Evolutionary conservation across 306 rosid genomes (phyloP), one percentile per base, ranked within the genome.

Genomic region (Malus fusca): DNA sequence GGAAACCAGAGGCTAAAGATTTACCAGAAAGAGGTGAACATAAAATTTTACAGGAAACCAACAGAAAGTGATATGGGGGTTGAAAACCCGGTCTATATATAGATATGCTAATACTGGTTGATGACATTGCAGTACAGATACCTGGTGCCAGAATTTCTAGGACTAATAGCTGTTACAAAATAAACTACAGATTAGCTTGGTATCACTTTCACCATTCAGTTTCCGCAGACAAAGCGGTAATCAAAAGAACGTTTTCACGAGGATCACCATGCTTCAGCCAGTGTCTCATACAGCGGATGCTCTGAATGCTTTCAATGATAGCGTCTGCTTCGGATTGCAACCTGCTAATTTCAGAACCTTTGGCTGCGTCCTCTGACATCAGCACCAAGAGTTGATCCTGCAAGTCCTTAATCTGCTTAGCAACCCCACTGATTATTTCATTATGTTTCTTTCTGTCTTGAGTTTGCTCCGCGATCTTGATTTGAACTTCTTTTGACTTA

Each of bases 231-330:
- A 35, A 33, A 28, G 23, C 13, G 35, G 33, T 15, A 22, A 56
- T n/a, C 44, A 40, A 40, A 4, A 0, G 53, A 48, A 48, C 1
- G 53, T 5, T 1, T 1, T 15, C 22, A 31, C 42, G 4, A 26
- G 8, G 40, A 37, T 55, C 79, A 76, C 58, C 55, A 66, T 4
- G 48, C 23, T 22, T 55, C 74, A 42, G 22, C 55, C 13, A 51
- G 58, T 33, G 22, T 28, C 46, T 35, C 43, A 8, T 58, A 66
- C 35, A 10, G 14, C 6, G 43, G 25, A 25, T 19, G 17, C 71
- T 68, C 64, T 17, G 73, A 26, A 74, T 80, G 79, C 22, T 19
- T 44, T 59, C n/a, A 25, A 62, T 48, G 26, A 74, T 48, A 21
- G 2, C 30, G n/a, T 23, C 35, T 18, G 17, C 65, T 74, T 74